Base-by-base conservation (phyloP, 2,329 filamentous ascomycete species). In the Neoarthrinium moseri region DNA sequence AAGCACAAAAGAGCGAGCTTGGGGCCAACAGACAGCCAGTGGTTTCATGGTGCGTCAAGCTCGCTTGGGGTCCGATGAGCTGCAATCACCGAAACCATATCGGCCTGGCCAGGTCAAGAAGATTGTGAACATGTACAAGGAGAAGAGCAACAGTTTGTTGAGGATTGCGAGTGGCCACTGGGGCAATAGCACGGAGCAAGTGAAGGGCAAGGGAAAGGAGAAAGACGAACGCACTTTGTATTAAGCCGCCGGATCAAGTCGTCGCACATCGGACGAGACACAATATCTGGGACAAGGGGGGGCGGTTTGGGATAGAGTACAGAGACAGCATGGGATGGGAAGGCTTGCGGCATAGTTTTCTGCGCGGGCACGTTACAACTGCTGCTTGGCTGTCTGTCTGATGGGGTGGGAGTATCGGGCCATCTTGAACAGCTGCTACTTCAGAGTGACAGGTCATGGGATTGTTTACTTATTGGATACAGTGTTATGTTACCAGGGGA, bases 41-140 rank as follows among this genome's bases (percentile, higher is more conserved):
- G 62, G 62, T n/a, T 65, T 65, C 44, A 56, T 58, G 35, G 52
- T 65, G 3, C 56, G 57, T 37, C 55, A 62, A 37, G 47, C 56
- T 24, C 51, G 51, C n/a, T 48, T 59, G 23, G 49, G n/a, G 8
- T 23, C 30, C 12, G 45, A 59, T 34, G 58, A 58, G 17, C 53
- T 64, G 18, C 51, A 50, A 10, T 53, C 61, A 26, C 62, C 62
- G 24, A 57, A 51, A 26, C 61, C 62, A 2, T 46, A 51, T 29
- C 55, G 61, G 8, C 62, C 62, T 2, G 57, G 56, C 8, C 59
- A 62, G 50, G 59, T 60, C 17, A 56, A 54, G 43, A 63, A 59
- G 43, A 50, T 65, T 42, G 56, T 63, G 13, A 61, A 61, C 33
- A 56, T 63, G 56, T 64, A 63, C 44, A 61, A 55, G 37, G 61